Conservation (phyloP, 129 eudicot genomes). For the Cynara cardunculus region DNA sequence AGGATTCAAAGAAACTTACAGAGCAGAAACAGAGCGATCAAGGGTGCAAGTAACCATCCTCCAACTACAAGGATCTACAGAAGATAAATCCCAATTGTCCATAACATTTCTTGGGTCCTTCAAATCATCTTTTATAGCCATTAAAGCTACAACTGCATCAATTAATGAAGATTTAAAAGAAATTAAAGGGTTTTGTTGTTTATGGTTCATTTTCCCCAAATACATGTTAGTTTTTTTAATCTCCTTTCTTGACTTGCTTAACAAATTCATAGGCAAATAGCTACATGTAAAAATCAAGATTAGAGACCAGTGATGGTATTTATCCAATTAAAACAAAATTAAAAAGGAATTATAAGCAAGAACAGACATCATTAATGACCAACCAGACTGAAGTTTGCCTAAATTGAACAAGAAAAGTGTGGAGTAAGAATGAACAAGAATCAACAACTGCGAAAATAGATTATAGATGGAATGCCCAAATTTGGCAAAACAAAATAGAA, state of each 20-base stretch:
- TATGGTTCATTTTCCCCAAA: neutral
- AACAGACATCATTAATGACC: neutral
- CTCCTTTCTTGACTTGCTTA: neutral
- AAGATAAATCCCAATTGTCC: slow-evolving; percentile 91
- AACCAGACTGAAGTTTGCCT: slow-evolving; percentile 14
- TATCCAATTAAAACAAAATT: neutral
- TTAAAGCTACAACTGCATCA: slow-evolving; percentile 85
- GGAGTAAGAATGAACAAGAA: slow-evolving; percentile 10
- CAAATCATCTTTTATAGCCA: slow-evolving; percentile 69
- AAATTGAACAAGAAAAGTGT: slow-evolving; percentile 13
- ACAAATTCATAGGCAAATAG: neutral
- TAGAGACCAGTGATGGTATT: neutral
- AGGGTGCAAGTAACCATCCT: slow-evolving; percentile 86
- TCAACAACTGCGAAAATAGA: slow-evolving; percentile 9
- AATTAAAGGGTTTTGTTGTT: neutral
- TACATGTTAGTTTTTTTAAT: neutral
- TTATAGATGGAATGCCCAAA: slow-evolving; percentile 12
- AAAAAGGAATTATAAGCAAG: neutral
- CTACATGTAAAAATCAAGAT: slow-evolving; percentile 4
- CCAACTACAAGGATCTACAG: slow-evolving; percentile 99
- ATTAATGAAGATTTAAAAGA: neutral
- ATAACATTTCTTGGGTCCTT: slow-evolving; percentile 78
- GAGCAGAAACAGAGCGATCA: slow-evolving; percentile 85
- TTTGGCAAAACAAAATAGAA: slow-evolving; percentile 17
- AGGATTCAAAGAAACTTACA: slow-evolving; percentile 50